Base-by-base conservation (phyloP, 441 rosid species). In the Erodium texanum region DNA sequence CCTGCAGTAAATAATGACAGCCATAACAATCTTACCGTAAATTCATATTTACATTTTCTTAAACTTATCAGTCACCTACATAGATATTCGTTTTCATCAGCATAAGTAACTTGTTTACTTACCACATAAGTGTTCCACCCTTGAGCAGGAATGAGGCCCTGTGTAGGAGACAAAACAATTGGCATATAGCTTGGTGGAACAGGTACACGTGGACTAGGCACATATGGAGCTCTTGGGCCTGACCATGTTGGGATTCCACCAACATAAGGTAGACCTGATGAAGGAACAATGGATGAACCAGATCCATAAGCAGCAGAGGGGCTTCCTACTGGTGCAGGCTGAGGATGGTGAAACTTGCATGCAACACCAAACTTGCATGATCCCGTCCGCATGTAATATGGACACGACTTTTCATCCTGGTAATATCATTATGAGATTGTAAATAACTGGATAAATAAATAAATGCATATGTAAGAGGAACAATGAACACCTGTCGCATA, bases 331-430 rank as follows among this genome's bases (percentile, higher is more conserved):
- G 85, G 72, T 24, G 80, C 75, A 73, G 91, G 93, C 71, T 85
- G 89, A 23, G 96, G 93, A 76, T 89, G 96, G 75, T 87, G 85
- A 74, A 89, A 89, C 83, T 84, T 89, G 85, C 93, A 89, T 3
- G 91, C 84, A 68, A 77, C 84, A 66, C 93, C 91, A 71, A 86
- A 89, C 79, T 87, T 89, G 66, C 93, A 89, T 0, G 85, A 63
- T 70, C 96, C 91, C 6, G 82, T 87, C 7, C 86, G 80, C 86
- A 87, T 73, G 83, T 86, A 89, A 77, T 78, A 86, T 61, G 93
- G 81, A 67, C 96, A 89, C 43, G 93, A 73, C 77, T 87, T 89
- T 78, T 85, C 89, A 72, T 83, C 88, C 93, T 89, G 71, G 20
- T 10, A 69, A 69, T 29, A 54, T 36, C 8, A 5, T n/a, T 7